Evolutionary conservation across 768 basidiomycete species (phyloP).

Genomic region (Naganishia vaughanmartiniae): DNA sequence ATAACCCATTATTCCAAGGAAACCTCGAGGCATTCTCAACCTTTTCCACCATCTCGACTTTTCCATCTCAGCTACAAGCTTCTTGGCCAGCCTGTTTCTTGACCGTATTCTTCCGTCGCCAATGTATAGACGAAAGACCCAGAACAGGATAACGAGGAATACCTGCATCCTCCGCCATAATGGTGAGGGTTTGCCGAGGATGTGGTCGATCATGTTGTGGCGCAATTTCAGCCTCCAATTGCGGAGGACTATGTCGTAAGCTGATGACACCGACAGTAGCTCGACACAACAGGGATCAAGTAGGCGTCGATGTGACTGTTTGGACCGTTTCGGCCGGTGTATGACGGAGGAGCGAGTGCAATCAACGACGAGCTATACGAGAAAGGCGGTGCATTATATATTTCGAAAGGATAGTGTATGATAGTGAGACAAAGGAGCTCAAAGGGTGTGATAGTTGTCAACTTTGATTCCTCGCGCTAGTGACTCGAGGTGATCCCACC

Average conservation of each 20-base stretch:
- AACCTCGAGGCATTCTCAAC: constrained; percentile 18
- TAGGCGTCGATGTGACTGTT: not conserved
- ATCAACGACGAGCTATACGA: too few relatives aligned
- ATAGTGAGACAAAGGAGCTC: constrained; percentile 5
- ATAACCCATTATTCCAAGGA: constrained; percentile 37
- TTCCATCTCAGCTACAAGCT: constrained; percentile 40
- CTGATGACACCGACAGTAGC: not conserved
- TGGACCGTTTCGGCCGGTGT: not conserved
- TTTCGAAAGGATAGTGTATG: not conserved
- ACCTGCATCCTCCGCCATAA: constrained; percentile 93
- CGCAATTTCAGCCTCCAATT: not conserved
- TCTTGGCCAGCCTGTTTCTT: constrained; percentile 24
- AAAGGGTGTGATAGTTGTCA: not conserved
- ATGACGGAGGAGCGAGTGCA: too few relatives aligned
- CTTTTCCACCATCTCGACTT: constrained; percentile 33
- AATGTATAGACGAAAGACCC: constrained; percentile 74
- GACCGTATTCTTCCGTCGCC: constrained; percentile 54
- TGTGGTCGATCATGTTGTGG: constrained; percentile 87
- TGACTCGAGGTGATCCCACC: not conserved
- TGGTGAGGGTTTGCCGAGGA: constrained; percentile 79
- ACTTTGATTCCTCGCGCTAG: not conserved
- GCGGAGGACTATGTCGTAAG: not conserved
- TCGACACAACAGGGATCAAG: not conserved
- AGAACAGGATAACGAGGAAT: constrained; percentile 85
- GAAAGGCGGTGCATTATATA: not conserved